These are phyloP conservation scores for Talaromyces sp. DNA, from an alignment of 2,329 filamentous ascomycete genomes.

Conservation along the genomic window DNA sequence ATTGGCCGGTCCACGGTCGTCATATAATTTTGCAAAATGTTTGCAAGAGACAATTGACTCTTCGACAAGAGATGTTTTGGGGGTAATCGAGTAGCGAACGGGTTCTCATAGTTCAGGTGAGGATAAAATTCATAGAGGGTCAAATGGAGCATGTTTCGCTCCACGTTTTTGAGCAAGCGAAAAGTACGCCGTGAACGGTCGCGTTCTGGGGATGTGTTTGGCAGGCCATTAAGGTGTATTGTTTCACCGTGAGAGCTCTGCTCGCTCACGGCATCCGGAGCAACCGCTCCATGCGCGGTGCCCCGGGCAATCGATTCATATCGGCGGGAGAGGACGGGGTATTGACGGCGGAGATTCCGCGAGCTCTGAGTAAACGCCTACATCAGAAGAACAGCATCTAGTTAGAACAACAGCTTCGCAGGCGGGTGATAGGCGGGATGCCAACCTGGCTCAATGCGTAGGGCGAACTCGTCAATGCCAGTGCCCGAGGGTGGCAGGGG, in stretches of 20 bases:
- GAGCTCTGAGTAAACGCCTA: neutral
- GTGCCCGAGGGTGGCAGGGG: conserved; percentile 30
- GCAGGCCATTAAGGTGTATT: neutral
- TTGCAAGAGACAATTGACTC: conserved; percentile 22
- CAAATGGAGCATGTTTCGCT: neutral
- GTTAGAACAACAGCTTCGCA: neutral
- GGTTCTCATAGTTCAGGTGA: conserved; percentile 3
- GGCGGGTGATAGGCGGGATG: neutral
- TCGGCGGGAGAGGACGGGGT: neutral
- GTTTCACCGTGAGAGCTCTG: neutral
- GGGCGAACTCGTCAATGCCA: conserved; percentile 30
- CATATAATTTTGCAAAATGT: conserved; percentile 30
- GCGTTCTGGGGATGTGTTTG: neutral
- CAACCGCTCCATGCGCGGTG: neutral
- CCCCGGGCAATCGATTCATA: neutral
- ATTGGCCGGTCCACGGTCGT: conserved; percentile 12
- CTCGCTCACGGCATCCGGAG: neutral
- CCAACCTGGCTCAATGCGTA: conserved; percentile 19
- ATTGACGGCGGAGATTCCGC: neutral
- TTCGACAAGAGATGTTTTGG: neutral
- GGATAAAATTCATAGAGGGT: conserved; percentile 1
- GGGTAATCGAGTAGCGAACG: neutral
- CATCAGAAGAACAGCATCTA: neutral
- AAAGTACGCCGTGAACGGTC: neutral
- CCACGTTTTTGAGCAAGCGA: neutral